These are phyloP conservation scores for Naganishia sp. DNA, from an alignment of 1,284 basidiomycete species.

Conservation along the genomic window DNA sequence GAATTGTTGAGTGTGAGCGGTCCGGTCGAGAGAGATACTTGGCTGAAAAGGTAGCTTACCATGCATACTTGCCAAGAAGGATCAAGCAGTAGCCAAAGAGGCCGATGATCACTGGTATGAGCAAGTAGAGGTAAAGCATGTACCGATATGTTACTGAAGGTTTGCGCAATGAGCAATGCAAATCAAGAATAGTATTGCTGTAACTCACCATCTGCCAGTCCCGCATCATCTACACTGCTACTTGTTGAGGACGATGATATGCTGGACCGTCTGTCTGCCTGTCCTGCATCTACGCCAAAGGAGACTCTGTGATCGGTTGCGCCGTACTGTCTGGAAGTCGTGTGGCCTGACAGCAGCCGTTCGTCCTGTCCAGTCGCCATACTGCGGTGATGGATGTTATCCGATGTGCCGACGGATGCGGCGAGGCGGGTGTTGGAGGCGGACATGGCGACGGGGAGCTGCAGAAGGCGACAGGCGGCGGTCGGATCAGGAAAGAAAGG, in stretches of 20 bases:
- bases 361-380: constrained; percentile 23
- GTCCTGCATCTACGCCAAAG: not conserved
- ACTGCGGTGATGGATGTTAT: not conserved
- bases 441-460: not conserved
- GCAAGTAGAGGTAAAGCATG: constrained; percentile 47
- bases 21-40: not conserved
- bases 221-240: not conserved
- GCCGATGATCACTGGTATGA: constrained; percentile 47
- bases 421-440: not conserved
- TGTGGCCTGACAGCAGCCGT: constrained; percentile 12
- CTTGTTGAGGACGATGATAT: not conserved
- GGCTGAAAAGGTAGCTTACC: constrained; percentile 38
- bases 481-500: too few species aligned
- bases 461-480: too few species aligned
- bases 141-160: constrained; percentile 46
- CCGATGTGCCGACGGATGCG: not conserved
- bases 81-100: constrained; percentile 43
- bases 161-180: not conserved
- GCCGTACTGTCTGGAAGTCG: constrained; percentile 3
- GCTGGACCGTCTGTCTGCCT: not conserved
- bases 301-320: constrained; percentile 6
- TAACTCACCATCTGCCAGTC: constrained; percentile 11
- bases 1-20: constrained; percentile 9
- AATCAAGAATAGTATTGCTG: not conserved
- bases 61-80: constrained; percentile 49